phyloP scores from a whole-genome alignment of 805 yeast species.

The Metschnikowia sp. region DNA sequence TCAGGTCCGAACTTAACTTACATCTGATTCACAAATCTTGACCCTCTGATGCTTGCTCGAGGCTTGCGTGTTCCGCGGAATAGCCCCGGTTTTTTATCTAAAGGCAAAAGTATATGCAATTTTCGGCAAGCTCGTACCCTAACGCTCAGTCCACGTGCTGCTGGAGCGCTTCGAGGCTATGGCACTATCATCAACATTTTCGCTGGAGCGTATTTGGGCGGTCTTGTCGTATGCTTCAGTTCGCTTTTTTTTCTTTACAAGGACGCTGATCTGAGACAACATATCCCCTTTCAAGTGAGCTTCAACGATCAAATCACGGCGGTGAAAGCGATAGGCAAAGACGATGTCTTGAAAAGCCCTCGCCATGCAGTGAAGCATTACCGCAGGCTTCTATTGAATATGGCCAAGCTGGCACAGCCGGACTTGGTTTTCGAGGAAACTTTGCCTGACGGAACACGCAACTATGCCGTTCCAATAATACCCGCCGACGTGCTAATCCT shows the following conservation, averaged over 20 bases:
- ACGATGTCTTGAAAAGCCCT: slow-evolving; percentile 41
- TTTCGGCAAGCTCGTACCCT: not conserved
- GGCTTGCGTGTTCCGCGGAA: not conserved
- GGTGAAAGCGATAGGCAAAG: slow-evolving; percentile 43
- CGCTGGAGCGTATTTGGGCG: slow-evolving; percentile 45
- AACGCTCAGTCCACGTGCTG: slow-evolving; percentile 4
- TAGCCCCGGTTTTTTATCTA: not conserved
- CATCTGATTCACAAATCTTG: not conserved
- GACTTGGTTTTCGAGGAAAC: slow-evolving; percentile 25
- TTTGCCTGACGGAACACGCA: slow-evolving; percentile 18
- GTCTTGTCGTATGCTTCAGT: slow-evolving; percentile 36
- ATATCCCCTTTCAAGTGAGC: slow-evolving; percentile 38
- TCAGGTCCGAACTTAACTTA: not conserved
- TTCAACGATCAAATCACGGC: slow-evolving; percentile 33
- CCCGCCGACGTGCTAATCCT: slow-evolving; percentile 27
- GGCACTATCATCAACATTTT: slow-evolving; percentile 33
- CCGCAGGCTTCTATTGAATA: slow-evolving; percentile 32
- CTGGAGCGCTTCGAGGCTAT: slow-evolving; percentile 21
- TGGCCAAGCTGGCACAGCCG: slow-evolving; percentile 28
- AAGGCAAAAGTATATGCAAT: not conserved
- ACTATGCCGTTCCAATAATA: slow-evolving; percentile 35
- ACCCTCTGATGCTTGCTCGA: not conserved
- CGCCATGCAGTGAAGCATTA: slow-evolving; percentile 43
- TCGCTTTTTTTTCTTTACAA: slow-evolving; percentile 36
- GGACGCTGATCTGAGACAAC: slow-evolving; percentile 39